Conservation (phyloP, 257 asterid species). For the Jaltomata sinuosa region DNA sequence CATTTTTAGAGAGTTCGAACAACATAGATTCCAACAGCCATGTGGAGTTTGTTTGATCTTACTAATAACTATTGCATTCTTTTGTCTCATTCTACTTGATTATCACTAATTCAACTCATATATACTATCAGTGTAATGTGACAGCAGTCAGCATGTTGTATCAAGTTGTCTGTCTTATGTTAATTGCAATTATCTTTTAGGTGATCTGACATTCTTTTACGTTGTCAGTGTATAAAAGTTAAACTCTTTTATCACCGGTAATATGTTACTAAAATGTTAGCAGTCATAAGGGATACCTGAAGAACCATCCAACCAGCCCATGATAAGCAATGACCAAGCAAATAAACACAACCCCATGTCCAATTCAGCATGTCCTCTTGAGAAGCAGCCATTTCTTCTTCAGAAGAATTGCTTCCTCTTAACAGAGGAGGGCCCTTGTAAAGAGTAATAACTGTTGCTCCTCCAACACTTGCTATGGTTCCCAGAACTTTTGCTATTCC, state of each 20-base stretch:
- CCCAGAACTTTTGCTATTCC: slow-evolving; percentile 76
- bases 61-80: not conserved
- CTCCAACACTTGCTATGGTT: slow-evolving; percentile 70
- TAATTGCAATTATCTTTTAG: not conserved
- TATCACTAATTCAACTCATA: not conserved
- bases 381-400: slow-evolving; percentile 11
- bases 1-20: too few species aligned
- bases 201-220: not conserved
- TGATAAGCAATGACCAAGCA: slow-evolving; percentile 74
- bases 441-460: slow-evolving; percentile 66
- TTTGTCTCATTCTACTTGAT: not conserved
- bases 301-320: slow-evolving; percentile 97
- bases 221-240: not conserved
- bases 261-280: not conserved
- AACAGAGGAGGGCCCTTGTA: slow-evolving; percentile 70
- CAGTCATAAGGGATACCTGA: slow-evolving; percentile 32
- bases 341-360: slow-evolving; percentile 77
- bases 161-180: not conserved
- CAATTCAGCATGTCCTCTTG: slow-evolving; percentile 36
- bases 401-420: slow-evolving; percentile 11
- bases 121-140: not conserved
- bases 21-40: not conserved
- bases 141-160: not conserved
- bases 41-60: not conserved
- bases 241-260: not conserved